Evolutionary conservation across 2,329 filamentous ascomycete genomes (phyloP).

Genomic region (Pseudogymnoascus sp.): DNA sequence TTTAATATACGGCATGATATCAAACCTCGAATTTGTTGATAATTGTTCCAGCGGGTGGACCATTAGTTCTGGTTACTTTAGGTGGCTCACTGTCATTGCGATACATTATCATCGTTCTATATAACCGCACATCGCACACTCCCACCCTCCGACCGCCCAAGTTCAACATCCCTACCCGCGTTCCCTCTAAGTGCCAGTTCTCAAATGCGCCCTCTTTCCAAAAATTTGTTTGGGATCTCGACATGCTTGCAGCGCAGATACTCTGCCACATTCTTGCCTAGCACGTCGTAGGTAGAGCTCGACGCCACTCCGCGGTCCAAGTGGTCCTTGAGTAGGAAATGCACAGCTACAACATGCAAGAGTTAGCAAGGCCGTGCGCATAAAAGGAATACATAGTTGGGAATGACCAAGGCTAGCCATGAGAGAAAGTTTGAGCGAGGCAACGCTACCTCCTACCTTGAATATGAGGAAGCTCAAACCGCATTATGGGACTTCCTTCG

Average conservation of each 20-base stretch:
- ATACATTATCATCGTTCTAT: not conserved
- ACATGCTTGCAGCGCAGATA: constrained; percentile 16
- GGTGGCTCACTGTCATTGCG: not conserved
- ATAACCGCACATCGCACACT: not conserved
- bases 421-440: not conserved
- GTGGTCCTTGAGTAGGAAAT: constrained; percentile 31
- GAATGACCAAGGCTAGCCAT: not conserved
- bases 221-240: constrained; percentile 18
- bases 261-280: constrained; percentile 21
- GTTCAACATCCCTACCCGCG: not conserved
- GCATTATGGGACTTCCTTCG: constrained; percentile 23
- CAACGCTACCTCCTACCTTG: not conserved
- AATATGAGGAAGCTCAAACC: not conserved
- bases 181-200: not conserved
- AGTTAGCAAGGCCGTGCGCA: not conserved
- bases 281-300: constrained; percentile 15
- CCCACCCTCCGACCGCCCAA: not conserved
- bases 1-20: not conserved
- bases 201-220: constrained; percentile 1
- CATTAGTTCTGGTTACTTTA: not conserved
- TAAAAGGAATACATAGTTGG: constrained; percentile 32
- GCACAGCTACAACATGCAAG: constrained; percentile 18
- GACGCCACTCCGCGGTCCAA: constrained; percentile 27
- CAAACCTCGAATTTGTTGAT: not conserved
- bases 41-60: not conserved